phyloP scores from a whole-genome alignment of 257 asterid species.

The Echium plantagineum region DNA sequence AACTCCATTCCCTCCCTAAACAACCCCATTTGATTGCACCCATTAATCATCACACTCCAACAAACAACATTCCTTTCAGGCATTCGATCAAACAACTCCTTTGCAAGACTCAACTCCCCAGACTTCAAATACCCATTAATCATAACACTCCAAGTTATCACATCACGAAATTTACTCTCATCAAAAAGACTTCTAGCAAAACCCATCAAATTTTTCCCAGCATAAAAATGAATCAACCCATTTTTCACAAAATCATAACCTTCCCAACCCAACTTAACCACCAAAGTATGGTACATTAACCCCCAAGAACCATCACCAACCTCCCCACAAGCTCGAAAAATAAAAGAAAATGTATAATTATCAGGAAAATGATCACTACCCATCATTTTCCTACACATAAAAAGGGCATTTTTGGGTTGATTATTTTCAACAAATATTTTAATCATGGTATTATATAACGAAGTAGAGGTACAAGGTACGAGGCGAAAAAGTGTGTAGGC shows the following conservation, averaged over 20 bases:
- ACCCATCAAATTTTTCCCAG: slow-evolving; percentile 15
- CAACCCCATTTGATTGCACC: slow-evolving; percentile 35
- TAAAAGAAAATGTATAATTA: slow-evolving; percentile 46
- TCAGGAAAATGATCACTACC: slow-evolving; percentile 19
- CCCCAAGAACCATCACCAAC: slow-evolving; percentile 18
- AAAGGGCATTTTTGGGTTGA: slow-evolving; percentile 23
- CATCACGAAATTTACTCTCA: slow-evolving; percentile 20
- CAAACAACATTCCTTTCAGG: slow-evolving; percentile 34
- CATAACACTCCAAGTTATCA: slow-evolving; percentile 42
- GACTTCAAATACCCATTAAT: slow-evolving; percentile 32
- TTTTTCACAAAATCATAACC: slow-evolving; percentile 43
- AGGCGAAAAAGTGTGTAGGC: slow-evolving; percentile 19
- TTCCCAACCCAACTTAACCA: slow-evolving; percentile 44
- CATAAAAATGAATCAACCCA: slow-evolving; percentile 47
- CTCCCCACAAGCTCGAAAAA: slow-evolving; percentile 35
- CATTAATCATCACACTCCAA: slow-evolving; percentile 48
- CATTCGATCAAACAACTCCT: slow-evolving; percentile 45
- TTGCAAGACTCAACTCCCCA: slow-evolving; percentile 23
- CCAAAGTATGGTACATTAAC: slow-evolving; percentile 31
- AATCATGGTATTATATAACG: slow-evolving; percentile 34
- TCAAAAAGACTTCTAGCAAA: slow-evolving; percentile 38
- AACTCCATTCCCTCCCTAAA: slow-evolving; percentile 27
- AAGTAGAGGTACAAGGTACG: slow-evolving; percentile 18
- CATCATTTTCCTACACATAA: slow-evolving; percentile 33
- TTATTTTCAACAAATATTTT: slow-evolving; percentile 25